Conservation (phyloP, 495 filamentous ascomycete genomes). For the Aspergillus diversus region DNA sequence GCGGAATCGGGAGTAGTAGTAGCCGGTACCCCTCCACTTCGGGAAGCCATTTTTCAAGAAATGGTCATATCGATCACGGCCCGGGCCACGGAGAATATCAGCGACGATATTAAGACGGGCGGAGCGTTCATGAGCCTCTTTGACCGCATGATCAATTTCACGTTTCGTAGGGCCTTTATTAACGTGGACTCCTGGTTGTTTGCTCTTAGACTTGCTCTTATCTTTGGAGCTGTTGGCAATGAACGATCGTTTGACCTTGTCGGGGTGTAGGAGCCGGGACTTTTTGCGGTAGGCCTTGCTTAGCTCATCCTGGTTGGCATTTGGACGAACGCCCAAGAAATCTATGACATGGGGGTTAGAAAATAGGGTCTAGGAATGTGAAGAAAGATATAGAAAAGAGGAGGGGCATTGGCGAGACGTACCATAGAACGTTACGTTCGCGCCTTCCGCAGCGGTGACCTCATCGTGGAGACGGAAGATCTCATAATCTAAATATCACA, state of each 20-base stretch:
- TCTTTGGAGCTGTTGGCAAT: conserved; percentile 70
- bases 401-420: conserved; percentile 7
- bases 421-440: conserved; percentile 88
- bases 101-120: conserved; percentile 80
- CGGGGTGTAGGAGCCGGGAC: conserved; percentile 80
- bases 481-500: conserved; percentile 73
- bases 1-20: conserved; percentile 93
- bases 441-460: conserved; percentile 72
- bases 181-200: conserved; percentile 66
- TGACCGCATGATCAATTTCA: conserved; percentile 74
- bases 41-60: conserved; percentile 95
- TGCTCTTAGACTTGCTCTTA: conserved; percentile 56
- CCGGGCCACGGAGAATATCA: conserved; percentile 78
- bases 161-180: conserved; percentile 69
- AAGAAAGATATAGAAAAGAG: neutral
- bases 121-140: conserved; percentile 78
- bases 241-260: conserved; percentile 89
- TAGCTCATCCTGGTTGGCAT: conserved; percentile 84
- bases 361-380: neutral
- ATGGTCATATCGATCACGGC: conserved; percentile 89
- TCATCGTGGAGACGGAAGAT: conserved; percentile 95
- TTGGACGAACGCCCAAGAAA: conserved; percentile 75
- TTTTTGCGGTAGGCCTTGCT: conserved; percentile 92
- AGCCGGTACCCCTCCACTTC: conserved; percentile 93
- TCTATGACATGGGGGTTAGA: conserved; percentile 45